These are phyloP conservation scores for Venturia oleaginea DNA, from an alignment of 2,329 filamentous ascomycete species.

Conservation along the genomic window DNA sequence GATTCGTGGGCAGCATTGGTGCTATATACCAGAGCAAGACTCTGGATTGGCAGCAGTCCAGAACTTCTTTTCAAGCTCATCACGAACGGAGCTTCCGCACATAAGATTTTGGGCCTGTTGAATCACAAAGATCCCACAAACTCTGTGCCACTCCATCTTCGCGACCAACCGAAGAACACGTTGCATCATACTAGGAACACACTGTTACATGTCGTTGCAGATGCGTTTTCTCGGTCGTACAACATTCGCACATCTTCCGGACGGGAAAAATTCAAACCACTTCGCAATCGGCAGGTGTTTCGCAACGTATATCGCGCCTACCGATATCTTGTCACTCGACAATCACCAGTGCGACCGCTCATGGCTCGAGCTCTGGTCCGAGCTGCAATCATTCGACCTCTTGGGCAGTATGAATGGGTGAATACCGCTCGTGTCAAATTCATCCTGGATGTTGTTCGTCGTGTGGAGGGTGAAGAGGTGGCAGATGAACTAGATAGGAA, in stretches of 20 bases:
- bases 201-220: conserved; percentile 37
- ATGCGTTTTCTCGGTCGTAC: conserved; percentile 29
- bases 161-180: neutral
- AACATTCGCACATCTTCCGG: conserved; percentile 11
- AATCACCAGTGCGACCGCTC: conserved; percentile 34
- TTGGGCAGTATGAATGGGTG: conserved; percentile 29
- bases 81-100: neutral
- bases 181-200: conserved; percentile 1
- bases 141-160: neutral
- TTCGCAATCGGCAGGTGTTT: conserved; percentile 31
- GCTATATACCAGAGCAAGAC: neutral
- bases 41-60: neutral
- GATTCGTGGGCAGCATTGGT: neutral
- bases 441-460: conserved; percentile 34
- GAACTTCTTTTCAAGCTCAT: neutral
- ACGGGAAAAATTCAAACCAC: conserved; percentile 23
- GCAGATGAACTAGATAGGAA: conserved; percentile 26
- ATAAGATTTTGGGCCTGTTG: neutral
- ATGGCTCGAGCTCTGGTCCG: conserved; percentile 42
- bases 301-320: conserved; percentile 40
- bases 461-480: conserved; percentile 35
- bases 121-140: neutral
- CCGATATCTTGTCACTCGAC: conserved; percentile 31
- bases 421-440: conserved; percentile 30
- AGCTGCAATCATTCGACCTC: conserved; percentile 38